Base-by-base conservation (phyloP, 305 asterid species). In the Fraxinus sp. region DNA sequence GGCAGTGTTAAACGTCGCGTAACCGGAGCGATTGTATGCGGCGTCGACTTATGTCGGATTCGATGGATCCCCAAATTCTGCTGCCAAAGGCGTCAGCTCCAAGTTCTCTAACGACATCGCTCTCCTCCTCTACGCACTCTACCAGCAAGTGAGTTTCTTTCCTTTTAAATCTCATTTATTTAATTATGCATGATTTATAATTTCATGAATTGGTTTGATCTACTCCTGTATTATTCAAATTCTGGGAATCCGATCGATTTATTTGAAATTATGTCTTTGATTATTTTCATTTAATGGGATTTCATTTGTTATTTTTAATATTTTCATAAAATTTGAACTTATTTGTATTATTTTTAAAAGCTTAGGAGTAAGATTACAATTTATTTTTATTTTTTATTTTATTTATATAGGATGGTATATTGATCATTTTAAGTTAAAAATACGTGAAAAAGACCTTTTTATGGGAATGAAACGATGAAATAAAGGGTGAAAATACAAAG, bases 41-140 rank as follows among this genome's bases (percentile, higher is more conserved):
- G 99, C 99, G 85, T 97, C 99, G 46, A 70, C 92, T 46, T 95
- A 92, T 72, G 97, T 89, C 77, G 99, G 97, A 14, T 94, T 95
- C 74, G 95, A 93, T 70, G 95, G 96, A 93, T 91, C 99, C 71
- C 90, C 97, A 28, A 79, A 85, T 83, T 85, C 95, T 64, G 91
- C 91, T 66, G 89, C 87, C 20, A 89, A 87, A 90, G 90, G 91
- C 82, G 92, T 95, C 75, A 88, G 87, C 85, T 91, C 99, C 32
- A 95, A 92, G 89, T 95, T 92, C 92, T 77, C 95, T 4, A 95
- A 90, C 76, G 99, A 92, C 82, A 85, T 90, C 13, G 93, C 98
- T 86, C 91, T 95, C 57, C 93, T 95, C 86, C 99, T 95, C 73
- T 95, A 94, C 86, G 97, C 92, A 28, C 93, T 95, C 78, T 86